Conservation (phyloP, 306 rosid species). For the Vigna nakashimae region DNA sequence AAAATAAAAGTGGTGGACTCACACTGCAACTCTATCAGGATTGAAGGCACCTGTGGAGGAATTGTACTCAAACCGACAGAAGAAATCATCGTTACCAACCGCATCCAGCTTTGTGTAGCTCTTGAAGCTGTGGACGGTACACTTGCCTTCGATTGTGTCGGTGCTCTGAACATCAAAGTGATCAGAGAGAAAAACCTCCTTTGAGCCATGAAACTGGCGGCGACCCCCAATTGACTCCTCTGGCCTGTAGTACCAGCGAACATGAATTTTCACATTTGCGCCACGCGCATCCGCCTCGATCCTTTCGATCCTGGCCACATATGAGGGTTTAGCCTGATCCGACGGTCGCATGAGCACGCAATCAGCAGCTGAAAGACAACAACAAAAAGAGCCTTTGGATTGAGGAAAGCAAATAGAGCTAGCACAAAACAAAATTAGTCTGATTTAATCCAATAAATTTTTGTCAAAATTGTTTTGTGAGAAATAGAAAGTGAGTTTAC, state of each 20-base stretch:
- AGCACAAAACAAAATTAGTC: neutral
- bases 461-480: neutral
- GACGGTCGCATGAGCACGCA: slow-evolving; percentile 94
- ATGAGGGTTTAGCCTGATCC: slow-evolving; percentile 82
- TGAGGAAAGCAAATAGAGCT: neutral
- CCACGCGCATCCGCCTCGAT: slow-evolving; percentile 97
- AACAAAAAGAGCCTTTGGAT: neutral
- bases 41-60: slow-evolving; percentile 91
- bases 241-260: slow-evolving; percentile 98
- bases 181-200: slow-evolving; percentile 95
- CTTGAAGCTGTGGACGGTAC: slow-evolving; percentile 91
- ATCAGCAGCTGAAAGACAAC: slow-evolving; percentile 69
- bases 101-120: slow-evolving; percentile 96
- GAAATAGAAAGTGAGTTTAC: slow-evolving; percentile 44
- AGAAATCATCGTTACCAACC: slow-evolving; percentile 96
- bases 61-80: slow-evolving; percentile 96
- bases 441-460: slow-evolving; percentile 6
- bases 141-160: slow-evolving; percentile 89
- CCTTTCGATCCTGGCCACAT: slow-evolving; percentile 92
- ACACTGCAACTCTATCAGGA: slow-evolving; percentile 99
- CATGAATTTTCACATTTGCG: slow-evolving; percentile 84
- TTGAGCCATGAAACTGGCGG: slow-evolving; percentile 95
- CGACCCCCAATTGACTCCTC: slow-evolving; percentile 99
- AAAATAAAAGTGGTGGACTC: slow-evolving; percentile 41
- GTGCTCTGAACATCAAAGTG: slow-evolving; percentile 94